Conservation (phyloP, 2,329 filamentous ascomycete species). For the Nemania bipapillata region DNA sequence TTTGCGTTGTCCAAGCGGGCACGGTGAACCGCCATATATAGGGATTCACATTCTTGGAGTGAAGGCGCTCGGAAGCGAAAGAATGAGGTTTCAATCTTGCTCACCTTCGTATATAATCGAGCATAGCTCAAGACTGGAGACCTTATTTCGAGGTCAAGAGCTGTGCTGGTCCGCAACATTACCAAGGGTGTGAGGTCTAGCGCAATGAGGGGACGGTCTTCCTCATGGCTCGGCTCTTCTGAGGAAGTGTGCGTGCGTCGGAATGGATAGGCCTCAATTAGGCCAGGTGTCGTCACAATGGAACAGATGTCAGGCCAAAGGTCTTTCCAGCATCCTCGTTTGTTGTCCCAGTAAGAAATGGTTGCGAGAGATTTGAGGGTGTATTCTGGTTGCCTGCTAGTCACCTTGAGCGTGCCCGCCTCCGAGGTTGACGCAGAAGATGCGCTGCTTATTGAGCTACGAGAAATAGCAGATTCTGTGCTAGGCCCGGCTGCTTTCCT, state of each 20-base stretch:
- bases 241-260: constrained; percentile 53
- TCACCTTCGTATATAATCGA: constrained; percentile 71
- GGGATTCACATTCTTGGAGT: constrained; percentile 78
- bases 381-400: constrained; percentile 56
- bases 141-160: constrained; percentile 91
- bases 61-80: constrained; percentile 89
- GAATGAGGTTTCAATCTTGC: constrained; percentile 72
- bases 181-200: constrained; percentile 92
- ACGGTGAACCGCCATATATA: constrained; percentile 88
- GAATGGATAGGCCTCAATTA: constrained; percentile 67
- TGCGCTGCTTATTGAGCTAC: constrained; percentile 68
- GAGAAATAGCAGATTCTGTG: constrained; percentile 58
- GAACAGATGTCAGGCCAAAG: constrained; percentile 64
- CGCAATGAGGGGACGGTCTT: constrained; percentile 65
- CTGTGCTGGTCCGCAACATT: constrained; percentile 87
- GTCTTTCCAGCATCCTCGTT: constrained; percentile 69
- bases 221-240: constrained; percentile 52
- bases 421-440: constrained; percentile 88
- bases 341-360: constrained; percentile 72
- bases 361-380: constrained; percentile 62
- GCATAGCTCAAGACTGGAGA: constrained; percentile 77
- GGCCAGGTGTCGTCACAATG: constrained; percentile 67
- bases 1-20: constrained; percentile 92
- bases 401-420: constrained; percentile 65
- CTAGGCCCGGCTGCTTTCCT: constrained; percentile 51